These are phyloP conservation scores for Suhomyces sp. DNA, from an alignment of 805 yeast species.

Conservation along the genomic window DNA sequence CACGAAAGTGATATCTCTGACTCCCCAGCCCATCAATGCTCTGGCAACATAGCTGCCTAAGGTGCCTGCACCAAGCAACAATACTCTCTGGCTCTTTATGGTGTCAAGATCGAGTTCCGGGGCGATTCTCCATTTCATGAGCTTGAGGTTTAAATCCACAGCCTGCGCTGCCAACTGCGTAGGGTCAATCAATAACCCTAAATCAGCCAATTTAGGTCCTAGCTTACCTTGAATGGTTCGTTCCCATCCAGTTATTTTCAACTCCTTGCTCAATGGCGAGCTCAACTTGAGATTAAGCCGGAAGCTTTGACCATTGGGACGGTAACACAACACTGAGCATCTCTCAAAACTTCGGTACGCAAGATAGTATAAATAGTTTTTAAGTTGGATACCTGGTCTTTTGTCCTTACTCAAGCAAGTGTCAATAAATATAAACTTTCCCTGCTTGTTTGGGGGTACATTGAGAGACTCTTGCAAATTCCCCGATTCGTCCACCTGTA, in stretches of 20 bases:
- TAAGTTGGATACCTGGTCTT: constrained; percentile 51
- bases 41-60: constrained; percentile 90
- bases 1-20: constrained; percentile 76
- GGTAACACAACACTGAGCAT: constrained; percentile 24
- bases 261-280: constrained; percentile 3
- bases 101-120: constrained; percentile 74
- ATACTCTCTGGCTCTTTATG: constrained; percentile 57
- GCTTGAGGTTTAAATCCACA: constrained; percentile 80
- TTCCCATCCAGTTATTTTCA: constrained; percentile 83
- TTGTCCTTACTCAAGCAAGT: constrained; percentile 23
- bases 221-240: constrained; percentile 68
- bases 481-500: not conserved
- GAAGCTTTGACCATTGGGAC: constrained; percentile 20
- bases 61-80: constrained; percentile 94
- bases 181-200: constrained; percentile 81
- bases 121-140: constrained; percentile 96
- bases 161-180: constrained; percentile 83
- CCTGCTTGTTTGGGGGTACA: not conserved
- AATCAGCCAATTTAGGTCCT: constrained; percentile 79
- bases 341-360: constrained; percentile 22
- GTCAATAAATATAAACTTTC: constrained; percentile 31
- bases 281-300: constrained; percentile 28
- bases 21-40: constrained; percentile 92
- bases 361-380: constrained; percentile 55
- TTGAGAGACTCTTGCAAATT: not conserved